Evolutionary conservation across 208 protist species (phyloP), one percentile per base, ranked within the genome.

Genomic region (Trypanosoma lewisi): DNA sequence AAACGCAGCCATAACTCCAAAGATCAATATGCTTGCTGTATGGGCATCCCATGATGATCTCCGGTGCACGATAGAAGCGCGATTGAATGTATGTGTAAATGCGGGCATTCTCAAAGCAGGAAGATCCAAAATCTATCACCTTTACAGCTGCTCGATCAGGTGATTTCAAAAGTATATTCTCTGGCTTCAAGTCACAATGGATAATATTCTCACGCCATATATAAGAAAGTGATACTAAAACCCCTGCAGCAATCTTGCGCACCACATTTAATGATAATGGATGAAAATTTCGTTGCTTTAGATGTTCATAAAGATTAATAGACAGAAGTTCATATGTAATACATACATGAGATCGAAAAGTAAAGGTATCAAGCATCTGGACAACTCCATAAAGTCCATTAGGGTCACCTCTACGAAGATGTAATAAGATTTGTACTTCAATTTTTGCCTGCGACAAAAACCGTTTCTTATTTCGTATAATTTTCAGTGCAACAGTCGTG

Each of bases 71-170:
- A 64, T 98, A 97, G 39, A 93, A 96, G 4, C 93, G 80, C 2
- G 92, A 95, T 65, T 93, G 87, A 21, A 94, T 89, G 66, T 99
- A 99, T 33, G 95, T 95, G 65, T 90, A 97, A 21, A 82, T 55
- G 30, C 78, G 79, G 50, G 94, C 70, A 39, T 93, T 70, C 42
- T 97, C 93, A 75, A 94, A 98, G 83, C 97, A 98, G 9, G 89
- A 89, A n/a, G 93, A 97, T 21, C 98, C 98, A 55, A 99, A 94
- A 77, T 99, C 98, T 58, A 97, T 98, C 17, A 99, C 82, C 67
- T 98, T 99, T 70, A 99, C 96, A 19, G 71, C 78, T 34, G 67
- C 77, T 27, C 83, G 85, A 49, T 84, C 83, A 16, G 80, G 55
- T 17, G 78, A 61, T 57, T 78, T 75, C 19, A 97, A 68, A 7